Conservation (phyloP, 805 yeast species). For the Cyberlindnera nakhonratchasimensis region DNA sequence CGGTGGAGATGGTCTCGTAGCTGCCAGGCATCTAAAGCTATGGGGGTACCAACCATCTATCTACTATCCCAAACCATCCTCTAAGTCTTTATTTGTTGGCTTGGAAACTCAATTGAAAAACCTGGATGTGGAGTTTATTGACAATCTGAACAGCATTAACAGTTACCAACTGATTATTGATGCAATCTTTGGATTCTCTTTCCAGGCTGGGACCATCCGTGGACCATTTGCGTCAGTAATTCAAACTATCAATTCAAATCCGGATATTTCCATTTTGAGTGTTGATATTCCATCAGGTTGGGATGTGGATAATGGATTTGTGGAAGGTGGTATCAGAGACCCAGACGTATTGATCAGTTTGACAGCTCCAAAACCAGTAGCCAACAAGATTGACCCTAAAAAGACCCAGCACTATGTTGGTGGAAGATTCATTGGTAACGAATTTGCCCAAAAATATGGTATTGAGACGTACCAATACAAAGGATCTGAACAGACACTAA, state of each 20-base stretch:
- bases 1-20: slow-evolving; percentile 91
- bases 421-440: slow-evolving; percentile 74
- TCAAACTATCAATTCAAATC: slow-evolving; percentile 35
- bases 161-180: slow-evolving; percentile 54
- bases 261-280: slow-evolving; percentile 57
- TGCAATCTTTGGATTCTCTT: slow-evolving; percentile 90
- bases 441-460: slow-evolving; percentile 68
- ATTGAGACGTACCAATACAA: slow-evolving; percentile 61
- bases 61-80: slow-evolving; percentile 72
- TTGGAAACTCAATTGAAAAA: slow-evolving; percentile 64
- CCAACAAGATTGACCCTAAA: slow-evolving; percentile 37
- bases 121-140: slow-evolving; percentile 58
- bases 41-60: slow-evolving; percentile 77
- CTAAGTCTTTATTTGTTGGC: slow-evolving; percentile 53
- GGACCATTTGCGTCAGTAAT: slow-evolving; percentile 62
- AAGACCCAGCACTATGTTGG: slow-evolving; percentile 69
- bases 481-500: slow-evolving; percentile 54
- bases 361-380: slow-evolving; percentile 93
- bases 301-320: slow-evolving; percentile 91
- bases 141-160: slow-evolving; percentile 32
- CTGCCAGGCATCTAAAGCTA: slow-evolving; percentile 82
- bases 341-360: slow-evolving; percentile 75
- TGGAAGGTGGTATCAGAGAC: slow-evolving; percentile 38
- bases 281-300: slow-evolving; percentile 96
- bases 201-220: slow-evolving; percentile 76